Percentiles rank a stretch among this genome's conserved stretches.
Conservation (phyloP, 1,139 yeast genomes). For the Lodderomyces metapsilosis region DNA sequence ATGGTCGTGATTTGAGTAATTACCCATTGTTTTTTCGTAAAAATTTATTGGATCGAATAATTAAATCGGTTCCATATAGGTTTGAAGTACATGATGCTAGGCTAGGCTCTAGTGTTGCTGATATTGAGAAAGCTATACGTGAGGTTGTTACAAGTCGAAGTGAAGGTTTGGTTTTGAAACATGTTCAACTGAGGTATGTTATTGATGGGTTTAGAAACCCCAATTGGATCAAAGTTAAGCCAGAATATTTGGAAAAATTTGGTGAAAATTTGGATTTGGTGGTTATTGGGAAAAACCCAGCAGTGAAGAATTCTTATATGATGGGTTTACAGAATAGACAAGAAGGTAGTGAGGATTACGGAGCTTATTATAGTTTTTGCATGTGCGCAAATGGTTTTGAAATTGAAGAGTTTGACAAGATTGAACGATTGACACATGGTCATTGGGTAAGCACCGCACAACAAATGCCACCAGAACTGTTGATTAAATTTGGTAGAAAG, state of each 20-base stretch:
- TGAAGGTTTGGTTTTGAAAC: slow-evolving; percentile 83
- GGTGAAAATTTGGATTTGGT: slow-evolving; percentile 84
- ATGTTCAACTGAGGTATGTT: slow-evolving; percentile 55
- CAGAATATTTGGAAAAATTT: slow-evolving; percentile 82
- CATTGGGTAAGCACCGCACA: slow-evolving; percentile 54
- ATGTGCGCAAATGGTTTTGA: slow-evolving; percentile 85
- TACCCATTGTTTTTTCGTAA: slow-evolving; percentile 59
- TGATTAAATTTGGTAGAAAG: slow-evolving; percentile 57
- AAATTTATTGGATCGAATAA: slow-evolving; percentile 43
- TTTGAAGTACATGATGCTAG: slow-evolving; percentile 56
- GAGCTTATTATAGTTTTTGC: slow-evolving; percentile 58
- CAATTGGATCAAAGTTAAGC: slow-evolving; percentile 85
- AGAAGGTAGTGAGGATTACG: slow-evolving; percentile 12
- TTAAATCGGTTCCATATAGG: slow-evolving; percentile 48
- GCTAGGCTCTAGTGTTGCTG: slow-evolving; percentile 45
- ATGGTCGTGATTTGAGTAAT: slow-evolving; percentile 59
- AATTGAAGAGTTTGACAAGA: slow-evolving; percentile 55
- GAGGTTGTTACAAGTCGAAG: slow-evolving; percentile 61
- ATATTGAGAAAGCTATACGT: slow-evolving; percentile 56
- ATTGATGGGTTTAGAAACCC: slow-evolving; percentile 62
- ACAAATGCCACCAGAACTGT: slow-evolving; percentile 37
- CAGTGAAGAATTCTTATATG: slow-evolving; percentile 70
- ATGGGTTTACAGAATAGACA: slow-evolving; percentile 59
- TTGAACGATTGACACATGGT: slow-evolving; percentile 56
- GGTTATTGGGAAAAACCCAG: slow-evolving; percentile 75